These are phyloP conservation scores for Penicillium griseofulvum DNA, from an alignment of 2,329 filamentous ascomycete species.

Conservation along the genomic window DNA sequence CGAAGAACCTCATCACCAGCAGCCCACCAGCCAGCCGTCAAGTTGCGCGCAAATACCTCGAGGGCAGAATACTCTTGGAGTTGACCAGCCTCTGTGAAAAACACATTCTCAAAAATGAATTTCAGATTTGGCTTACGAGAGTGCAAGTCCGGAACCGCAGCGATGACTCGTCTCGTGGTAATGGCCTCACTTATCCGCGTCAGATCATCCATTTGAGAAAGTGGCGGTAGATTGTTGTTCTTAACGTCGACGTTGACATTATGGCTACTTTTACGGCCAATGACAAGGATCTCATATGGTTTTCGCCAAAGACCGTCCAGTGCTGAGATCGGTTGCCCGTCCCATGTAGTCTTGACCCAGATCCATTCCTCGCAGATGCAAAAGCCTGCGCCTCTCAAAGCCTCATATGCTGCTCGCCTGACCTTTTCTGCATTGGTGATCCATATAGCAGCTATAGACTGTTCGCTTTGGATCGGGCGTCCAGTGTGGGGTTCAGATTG, in stretches of 20 bases:
- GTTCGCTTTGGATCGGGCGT: not conserved
- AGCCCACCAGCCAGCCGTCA: conserved; percentile 60
- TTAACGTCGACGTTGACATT: conserved; percentile 19
- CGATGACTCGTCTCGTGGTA: conserved; percentile 51
- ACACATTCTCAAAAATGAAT: conserved; percentile 50
- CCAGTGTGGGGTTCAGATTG: not conserved
- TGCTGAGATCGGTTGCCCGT: conserved; percentile 53
- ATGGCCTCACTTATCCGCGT: conserved; percentile 10
- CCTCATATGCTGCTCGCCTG: conserved; percentile 45
- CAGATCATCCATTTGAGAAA: conserved; percentile 3
- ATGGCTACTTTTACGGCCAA: conserved; percentile 33
- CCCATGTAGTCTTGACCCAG: conserved; percentile 59
- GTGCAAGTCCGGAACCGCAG: conserved; percentile 61
- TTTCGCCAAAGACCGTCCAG: conserved; percentile 57
- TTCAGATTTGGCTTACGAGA: conserved; percentile 65
- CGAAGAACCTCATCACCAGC: conserved; percentile 63
- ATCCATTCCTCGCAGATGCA: conserved; percentile 60
- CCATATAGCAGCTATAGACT: conserved; percentile 55
- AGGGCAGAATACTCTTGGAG: conserved; percentile 47
- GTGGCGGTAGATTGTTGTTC: not conserved
- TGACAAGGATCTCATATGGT: conserved; percentile 60
- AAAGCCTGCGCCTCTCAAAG: conserved; percentile 49
- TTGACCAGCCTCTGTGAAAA: conserved; percentile 29
- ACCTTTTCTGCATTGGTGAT: conserved; percentile 58
- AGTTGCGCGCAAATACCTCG: conserved; percentile 60